A percentile compares a stretch with the other conserved stretches of the same genome.
Evolutionary conservation across 2,329 filamentous ascomycete species (phyloP).

Genomic region (Trichoderma endophyticum): DNA sequence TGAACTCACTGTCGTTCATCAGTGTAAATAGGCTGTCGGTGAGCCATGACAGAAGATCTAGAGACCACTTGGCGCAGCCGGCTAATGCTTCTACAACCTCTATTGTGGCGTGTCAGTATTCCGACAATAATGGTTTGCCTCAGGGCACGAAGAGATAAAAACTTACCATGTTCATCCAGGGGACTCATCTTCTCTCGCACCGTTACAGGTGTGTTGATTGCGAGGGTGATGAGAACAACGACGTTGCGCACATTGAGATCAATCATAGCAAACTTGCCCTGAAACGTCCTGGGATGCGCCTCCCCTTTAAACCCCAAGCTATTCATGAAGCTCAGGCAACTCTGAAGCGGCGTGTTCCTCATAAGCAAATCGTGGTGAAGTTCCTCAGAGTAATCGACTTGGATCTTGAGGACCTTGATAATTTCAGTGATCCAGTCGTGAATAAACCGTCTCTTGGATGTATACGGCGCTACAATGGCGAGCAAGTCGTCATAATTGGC

Average conservation of each 20-base stretch:
- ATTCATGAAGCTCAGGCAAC: constrained; percentile 75
- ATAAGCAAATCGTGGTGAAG: constrained; percentile 68
- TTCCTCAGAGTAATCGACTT: constrained; percentile 80
- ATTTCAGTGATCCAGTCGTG: constrained; percentile 64
- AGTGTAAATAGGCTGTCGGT: constrained; percentile 57
- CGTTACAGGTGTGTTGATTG: constrained; percentile 53
- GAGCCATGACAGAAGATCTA: constrained; percentile 66
- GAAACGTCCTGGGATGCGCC: constrained; percentile 57
- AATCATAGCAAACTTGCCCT: constrained; percentile 71
- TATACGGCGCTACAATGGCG: constrained; percentile 57
- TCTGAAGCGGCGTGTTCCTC: constrained; percentile 68
- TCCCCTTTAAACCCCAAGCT: constrained; percentile 71
- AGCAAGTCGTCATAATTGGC: constrained; percentile 68
- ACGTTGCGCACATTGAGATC: constrained; percentile 72
- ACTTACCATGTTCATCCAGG: constrained; percentile 56
- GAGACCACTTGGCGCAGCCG: constrained; percentile 74
- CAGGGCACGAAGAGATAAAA: neutral
- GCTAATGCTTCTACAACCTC: constrained; percentile 71
- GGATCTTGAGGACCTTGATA: constrained; percentile 65
- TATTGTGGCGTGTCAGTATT: constrained; percentile 28
- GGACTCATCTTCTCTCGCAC: constrained; percentile 56
- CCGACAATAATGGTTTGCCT: neutral
- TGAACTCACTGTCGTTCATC: constrained; percentile 50
- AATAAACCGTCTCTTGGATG: constrained; percentile 46
- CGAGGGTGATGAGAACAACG: constrained; percentile 62